phyloP scores from a whole-genome alignment of 2,329 filamentous ascomycete genomes.

The Emergomyces pasteurianus region DNA sequence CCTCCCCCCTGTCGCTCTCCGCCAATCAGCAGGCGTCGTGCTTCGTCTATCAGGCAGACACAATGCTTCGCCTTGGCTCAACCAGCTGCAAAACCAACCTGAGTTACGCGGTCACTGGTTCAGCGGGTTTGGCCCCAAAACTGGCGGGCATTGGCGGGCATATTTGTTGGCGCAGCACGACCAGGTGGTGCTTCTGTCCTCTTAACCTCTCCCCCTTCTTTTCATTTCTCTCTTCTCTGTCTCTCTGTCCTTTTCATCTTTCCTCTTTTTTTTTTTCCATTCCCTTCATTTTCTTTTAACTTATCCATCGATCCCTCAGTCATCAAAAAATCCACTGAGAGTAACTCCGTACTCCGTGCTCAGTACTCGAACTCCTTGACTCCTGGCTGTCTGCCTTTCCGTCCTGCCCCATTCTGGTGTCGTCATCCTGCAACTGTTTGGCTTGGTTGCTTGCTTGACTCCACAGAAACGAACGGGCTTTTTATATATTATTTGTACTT shows the following conservation, averaged over 20 bases:
- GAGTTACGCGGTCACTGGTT: constrained; percentile 5
- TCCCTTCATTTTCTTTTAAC: not conserved
- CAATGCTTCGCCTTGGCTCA: constrained; percentile 17
- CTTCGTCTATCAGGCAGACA: constrained; percentile 30
- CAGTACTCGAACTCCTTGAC: no score
- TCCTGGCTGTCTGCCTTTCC: not conserved
- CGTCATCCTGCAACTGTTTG: not conserved
- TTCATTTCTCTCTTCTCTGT: constrained; percentile 10
- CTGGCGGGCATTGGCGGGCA: constrained; percentile 8
- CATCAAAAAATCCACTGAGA: not conserved
- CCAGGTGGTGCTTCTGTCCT: not conserved
- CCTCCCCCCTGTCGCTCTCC: not conserved
- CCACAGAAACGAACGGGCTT: no score
- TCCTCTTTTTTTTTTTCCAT: constrained; percentile 10
- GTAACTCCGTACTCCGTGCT: no score
- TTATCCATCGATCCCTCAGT: not conserved
- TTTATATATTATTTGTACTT: no score
- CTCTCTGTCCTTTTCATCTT: constrained; percentile 3
- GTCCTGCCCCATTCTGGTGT: not conserved
- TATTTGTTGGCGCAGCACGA: no score
- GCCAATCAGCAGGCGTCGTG: constrained; percentile 10
- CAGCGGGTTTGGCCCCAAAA: no score
- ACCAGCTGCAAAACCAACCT: constrained; percentile 1
- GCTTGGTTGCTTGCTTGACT: no score
- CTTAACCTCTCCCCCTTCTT: constrained; percentile 10